A percentile compares a stretch with the other conserved stretches of the same genome.
Evolutionary conservation across 352 stramenopile genomes (phyloP).

Genomic region (Pythium pectinolyticum): DNA sequence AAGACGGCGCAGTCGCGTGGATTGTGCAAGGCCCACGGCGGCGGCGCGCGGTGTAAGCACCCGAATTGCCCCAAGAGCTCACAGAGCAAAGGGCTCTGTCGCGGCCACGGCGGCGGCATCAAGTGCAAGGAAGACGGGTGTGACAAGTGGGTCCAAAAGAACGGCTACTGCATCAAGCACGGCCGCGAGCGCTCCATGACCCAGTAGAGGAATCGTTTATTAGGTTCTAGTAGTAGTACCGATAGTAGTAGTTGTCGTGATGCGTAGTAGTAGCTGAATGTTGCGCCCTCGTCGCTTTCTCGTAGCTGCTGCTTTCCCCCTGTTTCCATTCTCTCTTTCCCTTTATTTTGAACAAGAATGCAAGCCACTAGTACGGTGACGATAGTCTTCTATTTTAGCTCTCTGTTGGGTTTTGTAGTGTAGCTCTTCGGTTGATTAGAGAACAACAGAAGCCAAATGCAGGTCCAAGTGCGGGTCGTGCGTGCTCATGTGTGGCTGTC

Average conservation of each 20-base stretch:
- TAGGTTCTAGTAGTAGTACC: background rate
- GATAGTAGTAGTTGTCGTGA: background rate
- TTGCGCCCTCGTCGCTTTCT: no score
- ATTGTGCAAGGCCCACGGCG: conserved; percentile 83
- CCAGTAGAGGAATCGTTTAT: conserved; percentile 30
- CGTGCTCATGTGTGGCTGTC: conserved; percentile 45
- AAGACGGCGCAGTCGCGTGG: conserved; percentile 86
- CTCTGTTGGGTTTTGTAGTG: background rate
- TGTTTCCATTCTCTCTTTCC: background rate
- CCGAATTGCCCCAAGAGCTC: conserved; percentile 85
- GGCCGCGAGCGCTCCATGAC: conserved; percentile 71
- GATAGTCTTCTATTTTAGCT: background rate
- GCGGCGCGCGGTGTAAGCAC: conserved; percentile 80
- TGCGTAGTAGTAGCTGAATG: background rate
- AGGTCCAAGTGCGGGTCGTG: conserved; percentile 38
- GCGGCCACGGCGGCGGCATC: conserved; percentile 80
- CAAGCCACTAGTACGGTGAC: no score
- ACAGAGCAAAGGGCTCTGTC: conserved; percentile 80
- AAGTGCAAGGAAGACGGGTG: conserved; percentile 87
- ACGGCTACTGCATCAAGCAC: conserved; percentile 89
- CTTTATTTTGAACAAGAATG: conserved; percentile 15
- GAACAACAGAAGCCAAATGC: conserved; percentile 17
- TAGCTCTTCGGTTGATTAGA: background rate
- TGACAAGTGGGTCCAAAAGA: conserved; percentile 90
- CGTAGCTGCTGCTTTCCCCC: no score